Evolutionary conservation across 306 rosid genomes (phyloP).

Genomic region (Sicyos baderoa): DNA sequence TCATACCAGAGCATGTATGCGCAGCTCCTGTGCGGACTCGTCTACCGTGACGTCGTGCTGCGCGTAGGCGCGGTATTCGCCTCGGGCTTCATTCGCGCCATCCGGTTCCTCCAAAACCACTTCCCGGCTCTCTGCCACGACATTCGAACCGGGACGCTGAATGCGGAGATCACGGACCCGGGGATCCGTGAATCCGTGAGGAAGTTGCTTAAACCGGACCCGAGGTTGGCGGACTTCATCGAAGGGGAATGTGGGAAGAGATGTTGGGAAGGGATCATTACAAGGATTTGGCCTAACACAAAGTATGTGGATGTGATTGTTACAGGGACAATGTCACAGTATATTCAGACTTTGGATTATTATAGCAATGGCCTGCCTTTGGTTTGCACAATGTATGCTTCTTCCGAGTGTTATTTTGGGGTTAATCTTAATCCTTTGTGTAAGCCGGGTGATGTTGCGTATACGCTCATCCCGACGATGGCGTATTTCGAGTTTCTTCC

Average conservation of each 20-base stretch:
- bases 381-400: slow-evolving; percentile 82
- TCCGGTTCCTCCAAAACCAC: slow-evolving; percentile 63
- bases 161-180: slow-evolving; percentile 34
- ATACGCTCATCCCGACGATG: slow-evolving; percentile 84
- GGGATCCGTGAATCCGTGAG: slow-evolving; percentile 44
- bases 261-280: slow-evolving; percentile 70
- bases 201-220: slow-evolving; percentile 47
- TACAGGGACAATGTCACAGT: slow-evolving; percentile 94
- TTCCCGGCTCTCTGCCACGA: slow-evolving; percentile 54
- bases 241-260: slow-evolving; percentile 43
- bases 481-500: slow-evolving; percentile 78
- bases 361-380: slow-evolving; percentile 74
- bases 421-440: slow-evolving; percentile 74
- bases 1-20: slow-evolving; percentile 92
- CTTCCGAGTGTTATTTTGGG: too few species aligned
- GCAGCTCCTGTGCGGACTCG: slow-evolving; percentile 73
- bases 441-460: slow-evolving; percentile 58
- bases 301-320: slow-evolving; percentile 90
- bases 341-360: slow-evolving; percentile 68
- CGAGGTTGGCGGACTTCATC: slow-evolving; percentile 47
- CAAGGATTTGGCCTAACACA: slow-evolving; percentile 75
- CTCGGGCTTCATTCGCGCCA: slow-evolving; percentile 71
- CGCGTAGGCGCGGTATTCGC: slow-evolving; percentile 79
- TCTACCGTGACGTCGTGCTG: slow-evolving; percentile 52
- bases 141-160: slow-evolving; percentile 50